Evolutionary conservation across 129 eudicot genomes (phyloP).

Genomic region (Scalesia atractyloides): DNA sequence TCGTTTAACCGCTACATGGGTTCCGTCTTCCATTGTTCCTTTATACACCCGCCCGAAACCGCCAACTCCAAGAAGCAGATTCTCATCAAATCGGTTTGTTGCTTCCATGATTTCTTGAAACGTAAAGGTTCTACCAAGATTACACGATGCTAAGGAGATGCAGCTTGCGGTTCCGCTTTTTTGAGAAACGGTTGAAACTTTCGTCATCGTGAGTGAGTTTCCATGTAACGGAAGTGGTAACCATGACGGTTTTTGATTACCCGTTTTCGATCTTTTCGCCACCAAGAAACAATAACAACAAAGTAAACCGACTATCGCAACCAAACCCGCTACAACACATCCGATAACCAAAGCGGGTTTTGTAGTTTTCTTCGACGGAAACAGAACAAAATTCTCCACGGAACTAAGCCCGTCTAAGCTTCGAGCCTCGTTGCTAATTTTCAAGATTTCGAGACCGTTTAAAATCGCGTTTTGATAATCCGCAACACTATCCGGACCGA

Average conservation of each 20-base stretch:
- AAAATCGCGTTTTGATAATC: constrained; percentile 59
- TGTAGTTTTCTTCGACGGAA: constrained; percentile 27
- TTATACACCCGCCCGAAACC: constrained; percentile 80
- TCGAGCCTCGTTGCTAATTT: constrained; percentile 54
- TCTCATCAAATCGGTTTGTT: constrained; percentile 68
- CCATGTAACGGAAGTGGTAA: constrained; percentile 40
- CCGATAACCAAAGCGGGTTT: constrained; percentile 42
- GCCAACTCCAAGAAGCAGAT: constrained; percentile 68
- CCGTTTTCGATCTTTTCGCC: constrained; percentile 23
- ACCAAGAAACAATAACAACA: constrained; percentile 15
- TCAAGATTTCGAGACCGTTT: constrained; percentile 71
- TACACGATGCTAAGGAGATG: constrained; percentile 34
- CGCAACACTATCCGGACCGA: constrained; percentile 66
- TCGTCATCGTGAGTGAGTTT: constrained; percentile 42
- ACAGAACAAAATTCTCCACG: constrained; percentile 22
- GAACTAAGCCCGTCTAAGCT: constrained; percentile 44
- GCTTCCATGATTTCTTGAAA: constrained; percentile 65
- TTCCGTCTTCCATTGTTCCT: constrained; percentile 63
- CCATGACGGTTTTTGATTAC: constrained; percentile 36
- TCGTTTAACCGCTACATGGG: constrained; percentile 63
- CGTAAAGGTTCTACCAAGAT: constrained; percentile 61
- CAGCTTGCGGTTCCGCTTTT: constrained; percentile 34
- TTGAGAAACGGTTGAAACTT: constrained; percentile 46
- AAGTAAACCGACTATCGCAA: constrained; percentile 39
- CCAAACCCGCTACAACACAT: constrained; percentile 36